Evolutionary conservation across 257 asterid genomes (phyloP).

Genomic region (Ligustrum vulgare): DNA sequence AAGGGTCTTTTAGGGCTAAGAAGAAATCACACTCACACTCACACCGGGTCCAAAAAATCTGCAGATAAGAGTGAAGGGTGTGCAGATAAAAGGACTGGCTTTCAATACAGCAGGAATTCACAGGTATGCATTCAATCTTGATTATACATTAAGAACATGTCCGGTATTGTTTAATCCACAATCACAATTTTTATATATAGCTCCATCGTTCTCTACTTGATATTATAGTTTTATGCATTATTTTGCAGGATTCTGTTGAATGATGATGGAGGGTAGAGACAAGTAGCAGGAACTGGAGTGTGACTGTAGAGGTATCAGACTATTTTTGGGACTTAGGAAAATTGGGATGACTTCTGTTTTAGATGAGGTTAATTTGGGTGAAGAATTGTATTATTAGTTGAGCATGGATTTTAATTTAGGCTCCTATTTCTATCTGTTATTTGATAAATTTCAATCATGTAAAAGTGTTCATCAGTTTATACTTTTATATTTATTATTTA

Average conservation of each 20-base stretch:
- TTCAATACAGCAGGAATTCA: constrained; percentile 37
- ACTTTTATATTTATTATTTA: no score
- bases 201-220: background rate
- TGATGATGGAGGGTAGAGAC: background rate
- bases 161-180: background rate
- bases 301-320: background rate
- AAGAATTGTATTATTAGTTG: constrained; percentile 5
- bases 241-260: constrained; percentile 6
- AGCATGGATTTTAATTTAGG: constrained; percentile 4
- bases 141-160: background rate
- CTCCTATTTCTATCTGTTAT: background rate
- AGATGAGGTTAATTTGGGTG: background rate
- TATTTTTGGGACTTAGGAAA: background rate
- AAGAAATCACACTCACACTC: constrained; percentile 63
- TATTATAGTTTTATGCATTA: background rate
- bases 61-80: background rate
- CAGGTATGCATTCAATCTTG: constrained; percentile 26
- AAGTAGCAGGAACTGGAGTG: background rate
- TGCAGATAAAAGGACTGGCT: background rate
- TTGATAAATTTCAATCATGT: background rate
- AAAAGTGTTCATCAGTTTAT: background rate
- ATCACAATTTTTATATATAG: background rate
- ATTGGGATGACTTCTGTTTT: constrained; percentile 7
- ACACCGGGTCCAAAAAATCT: constrained; percentile 67
- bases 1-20: constrained; percentile 66